A percentile compares a stretch with the other conserved stretches of the same genome.
Evolutionary conservation across 192 early-diverging fungal species (phyloP).

Genomic region (Entomortierella chlamydospora): DNA sequence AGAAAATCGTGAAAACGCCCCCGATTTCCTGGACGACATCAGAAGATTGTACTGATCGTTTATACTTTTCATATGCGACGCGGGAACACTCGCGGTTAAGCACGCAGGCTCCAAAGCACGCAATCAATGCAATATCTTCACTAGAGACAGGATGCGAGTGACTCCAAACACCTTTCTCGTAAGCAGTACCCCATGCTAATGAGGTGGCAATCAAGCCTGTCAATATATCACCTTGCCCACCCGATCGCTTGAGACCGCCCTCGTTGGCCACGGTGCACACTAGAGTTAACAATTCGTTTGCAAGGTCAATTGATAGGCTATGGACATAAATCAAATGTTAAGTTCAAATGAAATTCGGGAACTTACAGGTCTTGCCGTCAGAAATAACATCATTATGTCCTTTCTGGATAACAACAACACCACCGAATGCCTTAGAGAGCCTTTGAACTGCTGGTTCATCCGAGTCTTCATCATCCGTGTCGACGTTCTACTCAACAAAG

Average conservation of each 20-base stretch:
- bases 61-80: slow-evolving; percentile 69
- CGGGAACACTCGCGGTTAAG: slow-evolving; percentile 65
- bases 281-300: slow-evolving; percentile 7
- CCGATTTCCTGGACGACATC: slow-evolving; percentile 75
- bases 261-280: slow-evolving; percentile 70
- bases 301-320: background rate
- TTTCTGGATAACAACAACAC: slow-evolving; percentile 85
- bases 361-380: slow-evolving; percentile 72
- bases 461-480: slow-evolving; percentile 23
- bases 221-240: slow-evolving; percentile 96
- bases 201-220: slow-evolving; percentile 88
- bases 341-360: background rate
- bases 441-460: slow-evolving; percentile 21
- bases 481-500: slow-evolving; percentile 34
- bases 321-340: too few relatives aligned
- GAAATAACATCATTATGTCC: slow-evolving; percentile 81
- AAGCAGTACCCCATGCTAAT: slow-evolving; percentile 84
- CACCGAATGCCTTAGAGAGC: slow-evolving; percentile 70
- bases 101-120: slow-evolving; percentile 74
- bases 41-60: slow-evolving; percentile 69
- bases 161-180: slow-evolving; percentile 70
- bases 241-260: slow-evolving; percentile 88
- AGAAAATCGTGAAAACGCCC: slow-evolving; percentile 33
- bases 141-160: slow-evolving; percentile 46
- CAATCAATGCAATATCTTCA: slow-evolving; percentile 61